phyloP scores from a whole-genome alignment of 257 asterid genomes.

The Penstemon barbatus region DNA sequence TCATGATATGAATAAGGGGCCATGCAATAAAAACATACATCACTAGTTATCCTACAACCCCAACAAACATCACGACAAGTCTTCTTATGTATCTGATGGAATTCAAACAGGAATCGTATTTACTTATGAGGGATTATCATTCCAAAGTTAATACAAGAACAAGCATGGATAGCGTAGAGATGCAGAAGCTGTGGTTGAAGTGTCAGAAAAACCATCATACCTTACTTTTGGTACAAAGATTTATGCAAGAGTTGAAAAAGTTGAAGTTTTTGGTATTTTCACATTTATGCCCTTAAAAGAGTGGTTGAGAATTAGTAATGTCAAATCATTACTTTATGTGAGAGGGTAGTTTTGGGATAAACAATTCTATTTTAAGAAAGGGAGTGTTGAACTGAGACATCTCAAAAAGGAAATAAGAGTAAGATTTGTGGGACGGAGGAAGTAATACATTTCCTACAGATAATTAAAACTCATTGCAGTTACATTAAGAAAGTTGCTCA shows the following conservation, averaged over 20 bases:
- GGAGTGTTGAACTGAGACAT: too few relatives aligned
- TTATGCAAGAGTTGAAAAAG: too few relatives aligned
- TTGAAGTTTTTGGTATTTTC: too few relatives aligned
- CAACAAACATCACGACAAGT: conserved; percentile 1
- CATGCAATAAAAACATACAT: not conserved
- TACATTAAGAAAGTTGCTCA: conserved; percentile 32
- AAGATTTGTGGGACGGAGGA: too few relatives aligned
- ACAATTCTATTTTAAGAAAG: too few relatives aligned
- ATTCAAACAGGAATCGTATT: conserved; percentile 5
- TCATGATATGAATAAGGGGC: not conserved
- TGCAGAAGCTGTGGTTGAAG: not conserved
- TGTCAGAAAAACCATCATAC: conserved; percentile 6
- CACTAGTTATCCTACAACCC: not conserved
- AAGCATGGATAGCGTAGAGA: not conserved
- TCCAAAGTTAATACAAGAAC: conserved; percentile 1
- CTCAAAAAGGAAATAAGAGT: too few relatives aligned
- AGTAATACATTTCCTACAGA: not conserved
- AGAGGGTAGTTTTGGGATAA: too few relatives aligned
- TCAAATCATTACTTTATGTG: too few relatives aligned
- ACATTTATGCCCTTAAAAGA: too few relatives aligned
- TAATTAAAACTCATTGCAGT: not conserved
- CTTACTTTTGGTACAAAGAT: too few relatives aligned
- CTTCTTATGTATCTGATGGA: not conserved
- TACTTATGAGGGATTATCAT: not conserved
- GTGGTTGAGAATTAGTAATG: too few relatives aligned